phyloP scores from a whole-genome alignment of 345 rosid genomes.

The Sisymbrium altissimum region DNA sequence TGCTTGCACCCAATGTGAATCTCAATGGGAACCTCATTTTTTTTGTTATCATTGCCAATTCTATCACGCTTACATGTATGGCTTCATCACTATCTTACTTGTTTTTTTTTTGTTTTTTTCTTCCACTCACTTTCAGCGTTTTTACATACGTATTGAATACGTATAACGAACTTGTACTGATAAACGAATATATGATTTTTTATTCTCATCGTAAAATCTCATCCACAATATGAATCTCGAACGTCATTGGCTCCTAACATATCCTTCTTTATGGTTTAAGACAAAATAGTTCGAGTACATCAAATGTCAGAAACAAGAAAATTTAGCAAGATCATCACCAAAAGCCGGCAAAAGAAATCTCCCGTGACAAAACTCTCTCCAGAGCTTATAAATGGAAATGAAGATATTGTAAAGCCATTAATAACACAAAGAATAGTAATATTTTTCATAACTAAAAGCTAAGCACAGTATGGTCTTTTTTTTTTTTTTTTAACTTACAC shows the following conservation, averaged over 20 bases:
- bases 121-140: constrained; percentile 14
- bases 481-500: no score
- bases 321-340: neutral
- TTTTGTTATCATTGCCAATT: constrained; percentile 11
- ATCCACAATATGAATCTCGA: neutral
- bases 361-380: neutral
- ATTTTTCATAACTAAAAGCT: no score
- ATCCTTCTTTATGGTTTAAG: neutral
- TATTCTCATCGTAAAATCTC: neutral
- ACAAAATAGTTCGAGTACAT: neutral
- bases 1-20: constrained; percentile 18
- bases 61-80: constrained; percentile 9
- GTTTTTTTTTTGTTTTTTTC: constrained; percentile 15
- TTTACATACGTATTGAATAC: neutral
- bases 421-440: no score
- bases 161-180: neutral
- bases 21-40: constrained; percentile 8
- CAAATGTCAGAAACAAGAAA: neutral
- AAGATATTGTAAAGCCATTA: neutral
- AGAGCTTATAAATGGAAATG: neutral
- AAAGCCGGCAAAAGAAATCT: neutral
- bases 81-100: constrained; percentile 13
- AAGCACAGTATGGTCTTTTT: no score
- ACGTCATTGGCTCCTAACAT: constrained; percentile 4
- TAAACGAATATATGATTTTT: neutral